A percentile compares a stretch with the other conserved stretches of the same genome.
phyloP scores from a whole-genome alignment of 192 early-diverging fungal species.

The Allomyces arbusculus region DNA sequence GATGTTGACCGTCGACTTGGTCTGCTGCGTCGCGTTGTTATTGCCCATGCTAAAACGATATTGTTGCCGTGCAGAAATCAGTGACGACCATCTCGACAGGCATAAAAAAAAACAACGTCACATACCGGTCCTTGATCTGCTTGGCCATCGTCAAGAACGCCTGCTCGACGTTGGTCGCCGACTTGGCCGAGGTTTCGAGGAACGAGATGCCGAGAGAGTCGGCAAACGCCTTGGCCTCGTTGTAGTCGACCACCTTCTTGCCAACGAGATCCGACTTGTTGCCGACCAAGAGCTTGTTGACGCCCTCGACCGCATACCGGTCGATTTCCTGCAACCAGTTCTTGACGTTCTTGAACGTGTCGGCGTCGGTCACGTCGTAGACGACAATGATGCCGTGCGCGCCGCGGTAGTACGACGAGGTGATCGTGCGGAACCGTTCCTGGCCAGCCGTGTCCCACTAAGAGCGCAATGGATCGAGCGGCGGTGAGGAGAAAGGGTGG shows the following conservation, averaged over 20 bases:
- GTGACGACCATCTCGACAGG: not conserved
- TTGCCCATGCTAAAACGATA: not conserved
- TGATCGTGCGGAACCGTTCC: constrained; percentile 97
- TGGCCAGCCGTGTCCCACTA: constrained; percentile 97
- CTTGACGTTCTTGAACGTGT: constrained; percentile 89
- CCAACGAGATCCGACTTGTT: constrained; percentile 93
- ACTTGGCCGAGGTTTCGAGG: constrained; percentile 94
- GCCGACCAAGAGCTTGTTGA: constrained; percentile 94
- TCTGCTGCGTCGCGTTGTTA: not conserved
- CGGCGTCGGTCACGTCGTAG: constrained; percentile 91
- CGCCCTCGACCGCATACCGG: constrained; percentile 87
- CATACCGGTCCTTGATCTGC: constrained; percentile 78
- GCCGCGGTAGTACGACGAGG: constrained; percentile 91
- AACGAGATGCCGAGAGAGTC: constrained; percentile 73
- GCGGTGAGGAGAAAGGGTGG: not conserved
- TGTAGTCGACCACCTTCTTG: constrained; percentile 74
- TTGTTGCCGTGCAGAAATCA: not conserved
- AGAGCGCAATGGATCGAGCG: not conserved
- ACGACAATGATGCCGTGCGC: constrained; percentile 98
- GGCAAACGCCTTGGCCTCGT: constrained; percentile 66
- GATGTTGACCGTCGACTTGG: not conserved
- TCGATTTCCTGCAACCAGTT: constrained; percentile 99
- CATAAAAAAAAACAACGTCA: not conserved
- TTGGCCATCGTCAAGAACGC: constrained; percentile 99
- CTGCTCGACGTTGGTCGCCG: constrained; percentile 92